Evolutionary conservation across 2,329 filamentous ascomycete genomes (phyloP).

Genomic region (Scedosporium boydii): DNA sequence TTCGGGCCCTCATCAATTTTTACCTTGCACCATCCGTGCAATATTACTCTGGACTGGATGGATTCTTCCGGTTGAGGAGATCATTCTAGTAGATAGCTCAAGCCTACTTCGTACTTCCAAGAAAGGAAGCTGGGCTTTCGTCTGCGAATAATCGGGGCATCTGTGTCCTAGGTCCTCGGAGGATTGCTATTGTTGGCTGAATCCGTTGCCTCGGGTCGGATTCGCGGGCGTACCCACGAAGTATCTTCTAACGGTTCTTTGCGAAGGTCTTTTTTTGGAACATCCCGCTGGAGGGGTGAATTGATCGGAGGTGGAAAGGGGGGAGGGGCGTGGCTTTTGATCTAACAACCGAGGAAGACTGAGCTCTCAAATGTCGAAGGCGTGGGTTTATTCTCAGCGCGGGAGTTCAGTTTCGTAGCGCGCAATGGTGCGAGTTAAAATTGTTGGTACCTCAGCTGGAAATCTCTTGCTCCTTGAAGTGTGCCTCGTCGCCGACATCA

Average conservation of each 20-base stretch:
- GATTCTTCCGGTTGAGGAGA: too few relatives aligned
- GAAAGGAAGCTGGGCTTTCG: too few relatives aligned
- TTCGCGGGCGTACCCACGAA: neutral
- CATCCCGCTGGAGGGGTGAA: neutral
- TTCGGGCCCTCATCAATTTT: neutral
- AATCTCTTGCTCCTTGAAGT: too few relatives aligned
- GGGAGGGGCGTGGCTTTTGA: neutral
- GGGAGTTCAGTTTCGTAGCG: neutral
- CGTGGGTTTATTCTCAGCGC: too few relatives aligned
- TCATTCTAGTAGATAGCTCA: too few relatives aligned
- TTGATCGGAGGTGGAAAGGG: neutral
- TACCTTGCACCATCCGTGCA: neutral
- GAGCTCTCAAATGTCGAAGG: neutral
- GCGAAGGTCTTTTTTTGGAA: neutral
- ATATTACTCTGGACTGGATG: too few relatives aligned
- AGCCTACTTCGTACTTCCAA: too few relatives aligned
- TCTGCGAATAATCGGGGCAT: too few relatives aligned
- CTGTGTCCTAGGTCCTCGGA: too few relatives aligned
- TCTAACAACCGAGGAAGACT: neutral
- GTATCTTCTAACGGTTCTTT: neutral
- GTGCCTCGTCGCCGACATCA: too few relatives aligned
- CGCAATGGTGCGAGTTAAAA: neutral
- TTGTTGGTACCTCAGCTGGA: too few relatives aligned
- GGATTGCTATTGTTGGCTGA: neutral
- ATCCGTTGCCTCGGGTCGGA: neutral